Base-by-base conservation (phyloP, 805 yeast genomes). In the Sugiyamaella chiloensis region DNA sequence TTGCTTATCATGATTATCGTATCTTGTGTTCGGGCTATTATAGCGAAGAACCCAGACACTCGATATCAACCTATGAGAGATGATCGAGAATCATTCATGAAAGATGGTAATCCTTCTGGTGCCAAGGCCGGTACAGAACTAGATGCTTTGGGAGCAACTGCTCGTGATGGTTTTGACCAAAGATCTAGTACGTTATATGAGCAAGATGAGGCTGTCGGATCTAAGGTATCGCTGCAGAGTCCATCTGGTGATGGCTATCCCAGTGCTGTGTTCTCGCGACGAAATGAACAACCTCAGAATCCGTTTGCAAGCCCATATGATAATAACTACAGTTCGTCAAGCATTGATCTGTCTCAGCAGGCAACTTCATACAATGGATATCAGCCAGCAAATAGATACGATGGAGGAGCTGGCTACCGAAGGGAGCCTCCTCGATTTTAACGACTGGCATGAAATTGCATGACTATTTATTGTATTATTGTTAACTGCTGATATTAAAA, bases 1-100 rank as follows among this genome's bases (percentile, higher is more conserved):
- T 75, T 91, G 60, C 70, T 93, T 63, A 71, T 93, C 42, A 83
- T 90, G 74, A 89, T 96, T 40, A 81, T 93, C 58, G 80, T 89
- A 31, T 86, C 96, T 1, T 90, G 98, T 70, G 72, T 82, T 4
- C 71, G 88, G 67, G 96, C 96, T 0, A 67, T 93, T 59, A 56
- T 90, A 26, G 83, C 85, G 65, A 88, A 85, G 73, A 89, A 93
- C 65, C 98, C 99, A 45, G 99, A 93, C 67, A 80, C 91, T 7
- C 79, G 96, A 58, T 93, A 93, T 71, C 91, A 88, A 70, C 98
- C 96, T 52, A 85, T 91, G 85, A 85, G 85, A 59, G 99, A 93
- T 66, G 99, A 93, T 63, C 80, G 99, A 64, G 93, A 86, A 44
- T 86, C 96, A n/a, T 93, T 93, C 65, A 86, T 93, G 62, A 63